Base-by-base conservation (phyloP, 495 filamentous ascomycete species). In the Penicillium robsamsonii region DNA sequence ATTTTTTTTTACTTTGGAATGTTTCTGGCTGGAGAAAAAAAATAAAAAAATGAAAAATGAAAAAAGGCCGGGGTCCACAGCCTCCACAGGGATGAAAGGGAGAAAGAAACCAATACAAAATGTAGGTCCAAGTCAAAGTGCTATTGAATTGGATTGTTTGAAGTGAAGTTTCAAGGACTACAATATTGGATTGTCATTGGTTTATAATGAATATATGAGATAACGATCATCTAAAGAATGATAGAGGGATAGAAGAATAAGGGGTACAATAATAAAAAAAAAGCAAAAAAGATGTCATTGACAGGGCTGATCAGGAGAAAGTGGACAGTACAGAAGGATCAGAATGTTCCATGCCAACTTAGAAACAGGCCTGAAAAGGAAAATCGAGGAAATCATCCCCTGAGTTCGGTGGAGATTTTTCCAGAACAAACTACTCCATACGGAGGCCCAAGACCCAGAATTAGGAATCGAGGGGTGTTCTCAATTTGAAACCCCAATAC, bases 361-460 rank as follows among this genome's bases (percentile, higher is more conserved):
- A 29, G 57, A 56, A 61, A 65, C 61, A 56, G 53, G 22, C 58
- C 60, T 50, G 40, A 61, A 61, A 27, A n/a, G 61, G 61, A 40
- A 29, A 59, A 61, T 57, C 44, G 27, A 61, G 52, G 20, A 37
- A 57, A 38, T 29, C 54, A 22, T 43, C 54, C 54, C 45, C 37
- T 56, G 45, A 48, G 54, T 43, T 33, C 22, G 13, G 54, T 41
- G 45, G 54, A 37, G 31, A 29, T 24, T 30, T 43, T 56, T 56
- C 54, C 54, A 56, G 54, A 56, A 56, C 54, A 41, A n/a, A 31
- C 17, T 43, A 55, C 37, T 15, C 33, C 33, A 35, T 35, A 5
- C 15, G 15, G 15, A 15, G 8, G 35, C 35, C 35, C 2, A 37
- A 37, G 35, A 37, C 30, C 30, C 51, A 33, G 20, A 20, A 17